phyloP scores from a whole-genome alignment of 129 eudicot species.

The Lactuca sativa region DNA sequence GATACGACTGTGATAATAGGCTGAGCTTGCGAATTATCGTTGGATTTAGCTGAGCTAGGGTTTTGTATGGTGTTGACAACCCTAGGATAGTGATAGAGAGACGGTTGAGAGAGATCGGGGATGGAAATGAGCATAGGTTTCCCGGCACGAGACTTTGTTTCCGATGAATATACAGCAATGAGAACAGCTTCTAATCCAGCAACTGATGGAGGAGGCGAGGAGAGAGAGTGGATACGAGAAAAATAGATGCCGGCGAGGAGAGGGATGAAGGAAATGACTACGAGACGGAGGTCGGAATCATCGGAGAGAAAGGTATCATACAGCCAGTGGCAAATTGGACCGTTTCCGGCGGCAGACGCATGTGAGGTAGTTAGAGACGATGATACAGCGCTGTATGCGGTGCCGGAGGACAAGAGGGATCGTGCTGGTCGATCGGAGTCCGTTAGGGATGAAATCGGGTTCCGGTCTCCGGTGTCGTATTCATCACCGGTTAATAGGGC shows the following conservation, averaged over 20 bases:
- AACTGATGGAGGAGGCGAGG: conserved; percentile 37
- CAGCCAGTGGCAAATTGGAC: conserved; percentile 80
- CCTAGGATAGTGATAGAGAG: conserved; percentile 75
- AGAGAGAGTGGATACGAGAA: conserved; percentile 52
- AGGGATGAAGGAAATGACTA: conserved; percentile 77
- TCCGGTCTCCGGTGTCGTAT: conserved; percentile 11
- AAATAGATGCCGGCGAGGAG: conserved; percentile 56
- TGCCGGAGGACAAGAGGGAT: conserved; percentile 64
- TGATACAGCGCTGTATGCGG: conserved; percentile 67
- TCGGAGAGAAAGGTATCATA: conserved; percentile 80
- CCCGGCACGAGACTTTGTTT: conserved; percentile 68
- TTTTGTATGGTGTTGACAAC: conserved; percentile 29
- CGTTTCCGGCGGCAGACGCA: conserved; percentile 66
- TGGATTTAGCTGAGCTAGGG: conserved; percentile 21
- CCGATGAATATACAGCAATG: conserved; percentile 60
- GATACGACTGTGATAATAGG: conserved; percentile 50
- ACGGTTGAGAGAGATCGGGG: conserved; percentile 80
- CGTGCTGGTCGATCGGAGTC: conserved; percentile 87
- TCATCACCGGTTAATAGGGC: conserved; percentile 48
- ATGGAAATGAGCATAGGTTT: conserved; percentile 56
- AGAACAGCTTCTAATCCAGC: conserved; percentile 89
- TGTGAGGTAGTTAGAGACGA: conserved; percentile 49
- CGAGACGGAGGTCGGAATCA: conserved; percentile 82
- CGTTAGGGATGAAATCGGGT: conserved; percentile 66
- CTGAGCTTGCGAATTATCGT: conserved; percentile 28